Conservation (phyloP, 2,329 filamentous ascomycete species). For the Claviceps sp. region DNA sequence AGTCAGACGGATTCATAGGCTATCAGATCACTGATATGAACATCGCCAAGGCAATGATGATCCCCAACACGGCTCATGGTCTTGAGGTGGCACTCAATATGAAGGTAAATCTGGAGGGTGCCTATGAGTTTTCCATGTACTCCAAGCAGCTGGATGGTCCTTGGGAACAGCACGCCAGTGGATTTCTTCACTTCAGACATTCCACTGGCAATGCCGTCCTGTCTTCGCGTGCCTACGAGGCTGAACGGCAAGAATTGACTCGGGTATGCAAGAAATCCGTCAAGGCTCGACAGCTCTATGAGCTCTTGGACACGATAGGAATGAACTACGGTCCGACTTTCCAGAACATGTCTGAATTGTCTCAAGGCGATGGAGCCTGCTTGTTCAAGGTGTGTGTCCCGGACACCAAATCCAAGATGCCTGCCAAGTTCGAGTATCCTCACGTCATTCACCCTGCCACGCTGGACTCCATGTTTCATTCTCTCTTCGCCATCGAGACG, state of each 20-base stretch:
- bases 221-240: conserved; percentile 11
- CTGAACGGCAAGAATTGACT: conserved; percentile 13
- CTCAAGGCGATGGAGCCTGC: conserved; percentile 20
- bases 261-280: conserved; percentile 19
- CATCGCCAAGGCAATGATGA: conserved; percentile 37
- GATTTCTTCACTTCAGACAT: conserved; percentile 17
- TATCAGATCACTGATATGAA: conserved; percentile 32
- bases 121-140: conserved; percentile 29
- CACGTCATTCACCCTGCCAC: conserved; percentile 46
- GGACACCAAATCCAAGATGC: conserved; percentile 39
- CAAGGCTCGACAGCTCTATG: conserved; percentile 34
- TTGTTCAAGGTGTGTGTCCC: conserved; percentile 28
- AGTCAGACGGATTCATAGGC: conserved; percentile 15
- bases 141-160: conserved; percentile 26
- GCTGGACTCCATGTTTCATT: conserved; percentile 43
- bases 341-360: conserved; percentile 29
- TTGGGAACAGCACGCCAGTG: conserved; percentile 32
- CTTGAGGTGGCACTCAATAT: conserved; percentile 37
- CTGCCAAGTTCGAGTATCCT: conserved; percentile 36
- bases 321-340: conserved; percentile 39
- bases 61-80: conserved; percentile 31
- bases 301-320: conserved; percentile 34
- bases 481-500: conserved; percentile 30
- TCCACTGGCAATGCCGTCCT: conserved; percentile 9
- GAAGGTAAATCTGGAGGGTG: conserved; percentile 13